Evolutionary conservation across 1,284 basidiomycete species (phyloP).

Genomic region (Pterula multifida): DNA sequence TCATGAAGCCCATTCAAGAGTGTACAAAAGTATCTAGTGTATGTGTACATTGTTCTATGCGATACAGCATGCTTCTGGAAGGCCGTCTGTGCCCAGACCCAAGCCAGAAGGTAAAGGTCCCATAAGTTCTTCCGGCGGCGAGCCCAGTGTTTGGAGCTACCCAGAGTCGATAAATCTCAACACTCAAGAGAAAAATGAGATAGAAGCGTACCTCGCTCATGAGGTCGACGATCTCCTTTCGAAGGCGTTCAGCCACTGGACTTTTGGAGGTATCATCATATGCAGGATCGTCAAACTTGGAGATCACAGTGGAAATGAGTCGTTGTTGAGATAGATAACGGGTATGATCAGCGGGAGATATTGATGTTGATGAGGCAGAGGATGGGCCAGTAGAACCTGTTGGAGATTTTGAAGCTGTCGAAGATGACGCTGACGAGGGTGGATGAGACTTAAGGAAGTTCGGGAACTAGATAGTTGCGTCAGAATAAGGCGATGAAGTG

Average conservation of each 20-base stretch:
- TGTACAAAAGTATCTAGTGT: not conserved
- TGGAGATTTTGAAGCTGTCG: not conserved
- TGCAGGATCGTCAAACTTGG: slow-evolving; percentile 56
- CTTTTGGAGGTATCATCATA: slow-evolving; percentile 55
- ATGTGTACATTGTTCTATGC: slow-evolving; percentile 12
- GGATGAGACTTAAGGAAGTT: slow-evolving; percentile 51
- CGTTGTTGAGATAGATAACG: slow-evolving; percentile 62
- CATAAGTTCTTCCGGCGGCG: slow-evolving; percentile 86
- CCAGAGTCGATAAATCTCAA: slow-evolving; percentile 1
- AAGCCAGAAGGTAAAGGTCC: slow-evolving; percentile 81
- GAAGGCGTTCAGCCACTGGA: slow-evolving; percentile 38
- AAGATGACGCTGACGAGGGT: slow-evolving; percentile 20
- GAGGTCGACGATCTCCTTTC: slow-evolving; percentile 47
- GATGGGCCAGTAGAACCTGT: not conserved
- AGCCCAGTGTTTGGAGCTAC: slow-evolving; percentile 78
- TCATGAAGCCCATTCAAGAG: not conserved
- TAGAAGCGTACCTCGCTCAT: slow-evolving; percentile 59
- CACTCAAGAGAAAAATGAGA: slow-evolving; percentile 1
- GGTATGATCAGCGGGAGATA: slow-evolving; percentile 49
- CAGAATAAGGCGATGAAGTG: slow-evolving; percentile 2
- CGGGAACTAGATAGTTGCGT: slow-evolving; percentile 56
- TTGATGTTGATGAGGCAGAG: not conserved
- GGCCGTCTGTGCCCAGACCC: slow-evolving; percentile 41
- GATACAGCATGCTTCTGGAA: slow-evolving; percentile 43
- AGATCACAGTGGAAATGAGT: slow-evolving; percentile 59